phyloP scores from a whole-genome alignment of 495 filamentous ascomycete genomes.

The Podospora comata region DNA sequence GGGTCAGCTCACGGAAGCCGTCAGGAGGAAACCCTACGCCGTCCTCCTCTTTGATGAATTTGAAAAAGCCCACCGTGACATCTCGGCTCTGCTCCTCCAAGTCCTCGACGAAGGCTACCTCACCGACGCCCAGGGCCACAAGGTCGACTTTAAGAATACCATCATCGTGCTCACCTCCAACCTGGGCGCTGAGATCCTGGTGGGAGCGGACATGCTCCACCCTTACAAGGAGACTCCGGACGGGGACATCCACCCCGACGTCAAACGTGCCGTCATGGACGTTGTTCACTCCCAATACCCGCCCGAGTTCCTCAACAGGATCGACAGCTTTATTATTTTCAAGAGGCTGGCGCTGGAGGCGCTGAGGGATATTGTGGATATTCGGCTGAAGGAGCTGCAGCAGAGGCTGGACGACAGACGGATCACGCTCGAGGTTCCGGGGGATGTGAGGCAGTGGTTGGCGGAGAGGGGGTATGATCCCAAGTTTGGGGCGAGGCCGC shows the following conservation, averaged over 20 bases:
- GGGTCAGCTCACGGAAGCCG: slow-evolving; percentile 92
- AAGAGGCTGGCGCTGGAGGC: slow-evolving; percentile 73
- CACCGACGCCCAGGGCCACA: slow-evolving; percentile 92
- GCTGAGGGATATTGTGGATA: slow-evolving; percentile 89
- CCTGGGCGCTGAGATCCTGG: slow-evolving; percentile 73
- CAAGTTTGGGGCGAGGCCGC: slow-evolving; percentile 84
- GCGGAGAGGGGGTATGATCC: slow-evolving; percentile 87
- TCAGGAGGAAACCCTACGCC: slow-evolving; percentile 92
- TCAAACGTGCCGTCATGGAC: slow-evolving; percentile 80
- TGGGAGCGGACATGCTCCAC: slow-evolving; percentile 55
- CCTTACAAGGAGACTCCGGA: slow-evolving; percentile 57
- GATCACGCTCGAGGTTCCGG: slow-evolving; percentile 68
- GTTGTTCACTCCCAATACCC: slow-evolving; percentile 75
- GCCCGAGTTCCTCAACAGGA: slow-evolving; percentile 93
- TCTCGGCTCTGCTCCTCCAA: slow-evolving; percentile 88
- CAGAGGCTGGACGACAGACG: slow-evolving; percentile 78
- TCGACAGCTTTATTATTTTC: slow-evolving; percentile 97
- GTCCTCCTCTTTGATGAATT: slow-evolving; percentile 96
- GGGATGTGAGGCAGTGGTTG: slow-evolving; percentile 77
- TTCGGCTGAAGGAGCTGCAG: slow-evolving; percentile 82
- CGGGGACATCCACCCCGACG: slow-evolving; percentile 63
- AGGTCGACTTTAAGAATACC: slow-evolving; percentile 93
- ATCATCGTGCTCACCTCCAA: slow-evolving; percentile 96
- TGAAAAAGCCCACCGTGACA: slow-evolving; percentile 94
- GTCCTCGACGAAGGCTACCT: slow-evolving; percentile 96